These are phyloP conservation scores for Suillus spraguei DNA, from an alignment of 768 basidiomycete genomes.

Conservation along the genomic window DNA sequence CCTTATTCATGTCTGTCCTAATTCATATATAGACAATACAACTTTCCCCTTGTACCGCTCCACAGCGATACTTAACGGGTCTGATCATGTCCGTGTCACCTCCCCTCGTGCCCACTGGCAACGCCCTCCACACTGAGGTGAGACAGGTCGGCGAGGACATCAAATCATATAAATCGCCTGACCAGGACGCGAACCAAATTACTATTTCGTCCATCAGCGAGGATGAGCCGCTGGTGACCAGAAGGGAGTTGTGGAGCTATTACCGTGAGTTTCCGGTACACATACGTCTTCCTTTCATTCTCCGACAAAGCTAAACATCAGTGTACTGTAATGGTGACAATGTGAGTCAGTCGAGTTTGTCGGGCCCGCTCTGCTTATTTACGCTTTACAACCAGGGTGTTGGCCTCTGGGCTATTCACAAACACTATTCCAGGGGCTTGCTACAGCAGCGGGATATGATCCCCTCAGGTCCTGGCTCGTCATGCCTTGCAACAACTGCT, in stretches of 20 bases:
- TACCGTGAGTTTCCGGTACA: constrained; percentile 52
- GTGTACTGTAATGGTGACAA: constrained; percentile 86
- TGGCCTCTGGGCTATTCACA: constrained; percentile 66
- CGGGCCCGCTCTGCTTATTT: neutral
- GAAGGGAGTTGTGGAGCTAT: constrained; percentile 79
- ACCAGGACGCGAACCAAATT: constrained; percentile 16
- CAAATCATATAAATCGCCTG: constrained; percentile 12
- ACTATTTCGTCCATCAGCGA: constrained; percentile 45
- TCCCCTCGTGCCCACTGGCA: neutral
- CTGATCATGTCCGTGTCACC: constrained; percentile 19
- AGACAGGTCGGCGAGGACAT: constrained; percentile 15
- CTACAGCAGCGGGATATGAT: constrained; percentile 74
- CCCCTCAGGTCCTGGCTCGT: constrained; percentile 70
- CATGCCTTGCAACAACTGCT: constrained; percentile 54
- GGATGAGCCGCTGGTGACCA: constrained; percentile 71
- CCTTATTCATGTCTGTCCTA: neutral
- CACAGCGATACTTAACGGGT: neutral
- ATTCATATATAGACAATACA: neutral
- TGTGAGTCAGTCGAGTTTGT: constrained; percentile 37
- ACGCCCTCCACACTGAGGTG: constrained; percentile 8
- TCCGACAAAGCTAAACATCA: constrained; percentile 24
- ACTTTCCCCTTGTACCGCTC: too few relatives aligned
- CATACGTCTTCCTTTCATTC: neutral
- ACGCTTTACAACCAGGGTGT: constrained; percentile 50
- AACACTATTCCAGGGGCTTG: constrained; percentile 75